phyloP scores from a whole-genome alignment of 805 yeast species.

The Candida ascalaphidarum region DNA sequence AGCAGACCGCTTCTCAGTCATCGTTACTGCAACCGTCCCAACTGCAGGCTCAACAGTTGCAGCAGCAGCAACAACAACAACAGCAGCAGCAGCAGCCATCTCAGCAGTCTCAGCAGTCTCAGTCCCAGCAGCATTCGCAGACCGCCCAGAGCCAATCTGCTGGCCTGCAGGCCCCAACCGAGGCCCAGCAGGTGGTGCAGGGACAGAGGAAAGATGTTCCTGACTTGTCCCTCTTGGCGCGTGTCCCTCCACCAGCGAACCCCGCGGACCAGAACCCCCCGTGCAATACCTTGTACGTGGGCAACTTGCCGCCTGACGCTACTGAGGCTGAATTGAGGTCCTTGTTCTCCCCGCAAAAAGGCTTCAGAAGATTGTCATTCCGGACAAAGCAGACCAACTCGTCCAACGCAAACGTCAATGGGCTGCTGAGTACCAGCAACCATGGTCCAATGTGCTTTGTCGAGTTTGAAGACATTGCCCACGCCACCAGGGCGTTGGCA shows the following conservation, averaged over 20 bases:
- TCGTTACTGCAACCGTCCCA: constrained; percentile 2
- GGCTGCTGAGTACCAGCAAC: constrained; percentile 20
- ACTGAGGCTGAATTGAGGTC: constrained; percentile 87
- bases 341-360: constrained; percentile 80
- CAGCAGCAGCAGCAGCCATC: constrained; percentile 3
- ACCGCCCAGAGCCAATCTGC: too few species aligned
- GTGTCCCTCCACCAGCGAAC: constrained; percentile 88
- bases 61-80: constrained; percentile 1
- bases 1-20: constrained; percentile 7
- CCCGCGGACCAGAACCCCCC: constrained; percentile 99
- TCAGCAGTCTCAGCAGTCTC: constrained; percentile 2
- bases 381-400: constrained; percentile 53
- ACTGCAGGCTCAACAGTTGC: too few species aligned
- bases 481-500: constrained; percentile 89
- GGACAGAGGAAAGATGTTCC: constrained; percentile 38
- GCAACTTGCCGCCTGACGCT: constrained; percentile 95
- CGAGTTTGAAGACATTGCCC: constrained; percentile 92
- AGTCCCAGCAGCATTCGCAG: constrained; percentile 2
- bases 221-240: constrained; percentile 63
- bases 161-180: constrained; percentile 4
- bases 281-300: constrained; percentile 93
- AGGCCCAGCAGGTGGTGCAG: constrained; percentile 3
- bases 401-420: constrained; percentile 12
- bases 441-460: constrained; percentile 99
- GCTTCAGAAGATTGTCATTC: constrained; percentile 88